A percentile compares a stretch with the other conserved stretches of the same genome.
phyloP scores from a whole-genome alignment of 495 filamentous ascomycete species.

The Xylaria curta region DNA sequence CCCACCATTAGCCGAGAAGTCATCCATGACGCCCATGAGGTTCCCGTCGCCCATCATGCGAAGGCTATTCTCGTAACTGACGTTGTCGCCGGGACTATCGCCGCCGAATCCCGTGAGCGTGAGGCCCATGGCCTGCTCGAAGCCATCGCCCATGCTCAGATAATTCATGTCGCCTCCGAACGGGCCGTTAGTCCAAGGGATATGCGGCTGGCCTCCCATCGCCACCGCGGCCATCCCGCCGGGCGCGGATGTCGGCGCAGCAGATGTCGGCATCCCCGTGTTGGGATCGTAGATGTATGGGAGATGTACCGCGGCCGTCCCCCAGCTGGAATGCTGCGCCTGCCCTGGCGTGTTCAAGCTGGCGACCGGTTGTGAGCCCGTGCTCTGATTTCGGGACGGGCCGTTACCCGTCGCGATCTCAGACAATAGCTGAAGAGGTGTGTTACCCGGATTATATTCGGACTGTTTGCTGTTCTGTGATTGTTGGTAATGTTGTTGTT shows the following conservation, averaged over 20 bases:
- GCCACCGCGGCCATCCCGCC: neutral
- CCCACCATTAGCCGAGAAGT: neutral
- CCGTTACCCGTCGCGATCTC: slow-evolving; percentile 69
- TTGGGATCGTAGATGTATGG: slow-evolving; percentile 41
- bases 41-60: slow-evolving; percentile 37
- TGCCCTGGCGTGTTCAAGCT: slow-evolving; percentile 15
- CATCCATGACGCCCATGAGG: slow-evolving; percentile 2
- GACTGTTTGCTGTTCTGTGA: slow-evolving; percentile 35
- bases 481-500: slow-evolving; percentile 33
- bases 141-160: slow-evolving; percentile 47
- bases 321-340: slow-evolving; percentile 17
- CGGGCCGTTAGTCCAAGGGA: slow-evolving; percentile 42
- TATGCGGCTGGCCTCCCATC: slow-evolving; percentile 19
- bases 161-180: slow-evolving; percentile 49
- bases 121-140: slow-evolving; percentile 59
- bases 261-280: neutral
- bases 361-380: slow-evolving; percentile 15
- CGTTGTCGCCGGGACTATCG: slow-evolving; percentile 34
- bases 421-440: slow-evolving; percentile 69
- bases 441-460: slow-evolving; percentile 50
- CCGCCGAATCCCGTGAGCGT: slow-evolving; percentile 51
- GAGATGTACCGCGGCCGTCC: slow-evolving; percentile 28
- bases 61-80: slow-evolving; percentile 40
- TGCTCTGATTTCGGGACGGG: slow-evolving; percentile 32
- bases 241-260: neutral